A percentile compares a stretch with the other conserved stretches of the same genome.
Evolutionary conservation across 345 rosid genomes (phyloP).

Genomic region (Eucalyptus sp.): DNA sequence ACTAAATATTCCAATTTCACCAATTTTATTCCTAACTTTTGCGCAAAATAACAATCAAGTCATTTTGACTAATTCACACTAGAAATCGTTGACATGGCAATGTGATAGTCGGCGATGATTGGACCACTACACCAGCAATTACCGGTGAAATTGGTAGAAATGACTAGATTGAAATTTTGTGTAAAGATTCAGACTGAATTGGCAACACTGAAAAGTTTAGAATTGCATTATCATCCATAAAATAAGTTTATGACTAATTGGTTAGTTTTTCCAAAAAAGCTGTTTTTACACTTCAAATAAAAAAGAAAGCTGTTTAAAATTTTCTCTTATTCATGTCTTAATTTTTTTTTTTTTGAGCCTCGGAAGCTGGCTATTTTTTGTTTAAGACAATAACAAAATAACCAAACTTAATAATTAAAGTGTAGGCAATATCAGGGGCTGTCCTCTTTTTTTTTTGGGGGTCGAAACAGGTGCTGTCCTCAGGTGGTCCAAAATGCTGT

Average conservation of each 20-base stretch:
- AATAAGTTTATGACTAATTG: not conserved
- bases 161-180: not conserved
- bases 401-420: not conserved
- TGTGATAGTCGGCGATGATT: accelerated
- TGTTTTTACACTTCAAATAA: not conserved
- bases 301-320: not conserved
- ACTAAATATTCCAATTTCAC: not conserved
- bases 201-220: accelerated
- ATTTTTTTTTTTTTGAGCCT: not conserved
- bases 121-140: accelerated
- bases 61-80: not conserved
- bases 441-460: not conserved
- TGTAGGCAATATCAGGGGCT: not conserved
- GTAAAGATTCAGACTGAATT: not conserved
- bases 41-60: not conserved
- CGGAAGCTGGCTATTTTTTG: not conserved
- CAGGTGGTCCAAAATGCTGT: not conserved
- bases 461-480: not conserved
- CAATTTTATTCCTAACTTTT: not conserved
- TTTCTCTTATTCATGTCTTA: not conserved
- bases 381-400: not conserved
- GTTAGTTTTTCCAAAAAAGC: not conserved
- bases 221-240: accelerated
- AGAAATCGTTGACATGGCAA: accelerated
- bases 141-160: accelerated